Percentiles rank a stretch among this genome's conserved stretches.
phyloP scores from a whole-genome alignment of 345 rosid genomes.

The Heritiera fomes region DNA sequence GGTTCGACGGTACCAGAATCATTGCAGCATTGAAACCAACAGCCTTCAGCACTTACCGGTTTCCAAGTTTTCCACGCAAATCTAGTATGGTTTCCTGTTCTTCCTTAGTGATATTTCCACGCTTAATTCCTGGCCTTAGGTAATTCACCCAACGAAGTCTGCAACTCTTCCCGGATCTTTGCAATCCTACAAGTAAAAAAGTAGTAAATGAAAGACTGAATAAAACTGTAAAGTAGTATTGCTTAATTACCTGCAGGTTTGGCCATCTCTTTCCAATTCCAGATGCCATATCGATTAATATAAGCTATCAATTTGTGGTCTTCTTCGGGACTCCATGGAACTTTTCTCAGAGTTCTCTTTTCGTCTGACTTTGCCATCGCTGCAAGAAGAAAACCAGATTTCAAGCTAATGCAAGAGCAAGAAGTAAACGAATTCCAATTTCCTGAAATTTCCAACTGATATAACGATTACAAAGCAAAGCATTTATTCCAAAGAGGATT shows the following conservation, averaged over 20 bases:
- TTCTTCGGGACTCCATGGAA: conserved; percentile 42
- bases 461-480: neutral
- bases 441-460: neutral
- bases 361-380: conserved; percentile 19
- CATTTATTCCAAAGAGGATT: neutral
- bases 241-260: conserved; percentile 39
- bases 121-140: conserved; percentile 54
- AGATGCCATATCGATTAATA: conserved; percentile 34
- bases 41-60: conserved; percentile 34
- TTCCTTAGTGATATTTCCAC: conserved; percentile 50
- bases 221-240: neutral
- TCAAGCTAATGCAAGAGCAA: neutral
- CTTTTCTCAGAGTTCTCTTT: conserved; percentile 26
- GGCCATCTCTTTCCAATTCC: conserved; percentile 48
- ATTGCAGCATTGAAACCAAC: neutral
- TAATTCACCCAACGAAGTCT: conserved; percentile 73
- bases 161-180: conserved; percentile 68
- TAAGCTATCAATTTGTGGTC: conserved; percentile 37
- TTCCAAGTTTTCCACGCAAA: conserved; percentile 50
- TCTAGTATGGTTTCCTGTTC: conserved; percentile 50
- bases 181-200: conserved; percentile 43
- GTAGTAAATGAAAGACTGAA: neutral
- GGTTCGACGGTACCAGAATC: neutral
- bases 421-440: neutral
- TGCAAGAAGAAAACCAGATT: neutral